Evolutionary conservation across 495 filamentous ascomycete species (phyloP).

Genomic region (Aspergillus campestris): DNA sequence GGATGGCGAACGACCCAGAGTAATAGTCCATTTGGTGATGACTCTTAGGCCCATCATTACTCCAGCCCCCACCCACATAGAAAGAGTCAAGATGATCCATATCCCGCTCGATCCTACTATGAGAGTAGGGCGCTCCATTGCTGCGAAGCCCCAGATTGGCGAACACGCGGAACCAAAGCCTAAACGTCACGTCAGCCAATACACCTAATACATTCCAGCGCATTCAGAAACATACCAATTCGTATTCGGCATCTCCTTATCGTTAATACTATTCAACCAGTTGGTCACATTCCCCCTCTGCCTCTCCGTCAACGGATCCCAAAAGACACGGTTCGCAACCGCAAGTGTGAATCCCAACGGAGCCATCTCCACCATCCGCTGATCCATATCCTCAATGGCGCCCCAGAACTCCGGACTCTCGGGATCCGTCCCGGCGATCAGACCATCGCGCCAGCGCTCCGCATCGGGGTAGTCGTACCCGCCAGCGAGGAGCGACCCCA

Average conservation of each 20-base stretch:
- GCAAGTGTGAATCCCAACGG: constrained; percentile 60
- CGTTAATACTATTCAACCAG: constrained; percentile 68
- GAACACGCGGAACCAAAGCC: constrained; percentile 74
- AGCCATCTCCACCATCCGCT: constrained; percentile 82
- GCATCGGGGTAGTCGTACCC: constrained; percentile 53
- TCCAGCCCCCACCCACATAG: constrained; percentile 72
- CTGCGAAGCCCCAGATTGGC: constrained; percentile 68
- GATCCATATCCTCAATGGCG: constrained; percentile 60
- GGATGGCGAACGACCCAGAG: constrained; percentile 71
- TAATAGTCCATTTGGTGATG: constrained; percentile 81
- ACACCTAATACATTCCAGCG: too few relatives aligned
- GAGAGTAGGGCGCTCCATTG: constrained; percentile 58
- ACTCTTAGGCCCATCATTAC: constrained; percentile 67
- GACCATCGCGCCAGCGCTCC: constrained; percentile 56
- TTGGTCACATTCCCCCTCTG: constrained; percentile 53
- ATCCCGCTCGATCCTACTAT: constrained; percentile 58
- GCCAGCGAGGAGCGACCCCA: constrained; percentile 60
- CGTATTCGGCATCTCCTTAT: constrained; percentile 59
- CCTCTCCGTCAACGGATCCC: constrained; percentile 51
- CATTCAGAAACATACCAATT: constrained; percentile 34
- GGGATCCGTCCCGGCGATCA: constrained; percentile 60
- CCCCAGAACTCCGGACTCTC: constrained; percentile 64
- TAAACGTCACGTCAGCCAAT: not conserved
- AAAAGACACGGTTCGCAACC: constrained; percentile 54
- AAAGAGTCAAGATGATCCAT: constrained; percentile 72